Evolutionary conservation across 2,329 filamentous ascomycete species (phyloP), one percentile per base, ranked within the genome.

Genomic region (Beauveria australis): DNA sequence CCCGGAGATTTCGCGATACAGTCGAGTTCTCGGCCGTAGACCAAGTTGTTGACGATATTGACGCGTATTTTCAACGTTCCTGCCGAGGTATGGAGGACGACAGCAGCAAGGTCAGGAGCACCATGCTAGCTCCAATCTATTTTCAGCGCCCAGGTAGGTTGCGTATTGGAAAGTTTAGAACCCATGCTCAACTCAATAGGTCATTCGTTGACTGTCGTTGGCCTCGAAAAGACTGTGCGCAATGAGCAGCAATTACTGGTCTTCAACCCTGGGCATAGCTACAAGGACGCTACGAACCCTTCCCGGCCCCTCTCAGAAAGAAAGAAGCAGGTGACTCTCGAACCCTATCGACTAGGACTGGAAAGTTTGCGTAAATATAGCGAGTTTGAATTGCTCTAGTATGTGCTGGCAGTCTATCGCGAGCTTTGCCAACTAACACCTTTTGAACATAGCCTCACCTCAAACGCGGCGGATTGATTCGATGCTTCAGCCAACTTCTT

Each of bases 131-230:
- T 44, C 92, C 94, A 0, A 87, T 97, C 46, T 97, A 97, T 73
- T 86, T 96, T 63, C 93, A 97, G 70, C 90, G 94, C 67, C 85
- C 86, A 64, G 88, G 86, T 85, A 75, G 62, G 72, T 33, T 37
- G 24, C 43, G 26, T 5, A 28, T 24, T 10, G 30, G 5, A n/a
- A 46, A n/a, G 8, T 40, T 19, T 10, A 5, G 12, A 52, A 19
- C 16, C 16, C 9, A 26, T 44, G 14, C 56, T 59, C 18, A 59
- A 59, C 16, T 9, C 64, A 1, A n/a, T 28, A 81, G 91, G 92
- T 3, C 93, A 97, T 72, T 97, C 92, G 1, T 80, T 96, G 77
- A 96, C 91, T 0, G 91, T 97, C 56, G 79, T 97, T 59, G 93
- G 93, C 0, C 80, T 96, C 28, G 92, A 97, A 73, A 84, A 82